Percentiles rank a stretch among this genome's conserved stretches.
Evolutionary conservation across 1,284 basidiomycete species (phyloP).

Genomic region (Rhodotorula sp.): DNA sequence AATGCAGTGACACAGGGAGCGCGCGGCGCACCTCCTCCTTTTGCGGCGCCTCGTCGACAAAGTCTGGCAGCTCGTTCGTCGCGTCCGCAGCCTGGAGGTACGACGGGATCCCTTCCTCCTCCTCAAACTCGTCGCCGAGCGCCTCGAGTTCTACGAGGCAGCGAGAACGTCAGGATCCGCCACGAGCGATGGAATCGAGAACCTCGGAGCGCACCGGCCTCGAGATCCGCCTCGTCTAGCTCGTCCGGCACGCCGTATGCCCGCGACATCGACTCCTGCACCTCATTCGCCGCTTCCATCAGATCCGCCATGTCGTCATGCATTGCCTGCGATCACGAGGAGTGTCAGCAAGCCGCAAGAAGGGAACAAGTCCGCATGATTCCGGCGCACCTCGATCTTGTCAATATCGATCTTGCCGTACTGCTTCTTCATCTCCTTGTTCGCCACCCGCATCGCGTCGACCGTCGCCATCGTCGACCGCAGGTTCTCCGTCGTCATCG

Average conservation of each 20-base stretch:
- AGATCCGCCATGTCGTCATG: conserved; percentile 98
- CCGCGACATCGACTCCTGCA: conserved; percentile 88
- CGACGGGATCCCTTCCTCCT: conserved; percentile 79
- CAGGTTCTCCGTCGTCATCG: conserved; percentile 93
- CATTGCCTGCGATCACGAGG: conserved; percentile 62
- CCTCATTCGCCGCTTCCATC: conserved; percentile 94
- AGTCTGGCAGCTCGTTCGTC: conserved; percentile 65
- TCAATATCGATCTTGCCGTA: conserved; percentile 97
- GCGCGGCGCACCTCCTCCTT: conserved; percentile 1
- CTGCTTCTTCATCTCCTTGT: conserved; percentile 94
- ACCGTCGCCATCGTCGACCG: conserved; percentile 99
- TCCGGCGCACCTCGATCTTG: conserved; percentile 95
- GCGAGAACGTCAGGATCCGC: not conserved
- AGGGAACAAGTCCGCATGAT: conserved; percentile 5
- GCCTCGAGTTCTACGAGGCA: conserved; percentile 74
- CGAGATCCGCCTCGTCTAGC: conserved; percentile 93
- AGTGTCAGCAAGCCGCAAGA: conserved; percentile 3
- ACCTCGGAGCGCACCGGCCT: conserved; percentile 71
- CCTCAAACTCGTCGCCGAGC: conserved; percentile 69
- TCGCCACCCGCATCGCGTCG: conserved; percentile 95
- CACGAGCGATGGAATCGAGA: not conserved
- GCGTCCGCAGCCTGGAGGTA: conserved; percentile 79
- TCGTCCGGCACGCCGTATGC: conserved; percentile 98
- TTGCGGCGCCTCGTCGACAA: conserved; percentile 77
- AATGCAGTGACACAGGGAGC: no score